Percentiles rank a stretch among this genome's conserved stretches.
Conservation (phyloP, 805 yeast genomes). For the Kodamaea leandrae region DNA sequence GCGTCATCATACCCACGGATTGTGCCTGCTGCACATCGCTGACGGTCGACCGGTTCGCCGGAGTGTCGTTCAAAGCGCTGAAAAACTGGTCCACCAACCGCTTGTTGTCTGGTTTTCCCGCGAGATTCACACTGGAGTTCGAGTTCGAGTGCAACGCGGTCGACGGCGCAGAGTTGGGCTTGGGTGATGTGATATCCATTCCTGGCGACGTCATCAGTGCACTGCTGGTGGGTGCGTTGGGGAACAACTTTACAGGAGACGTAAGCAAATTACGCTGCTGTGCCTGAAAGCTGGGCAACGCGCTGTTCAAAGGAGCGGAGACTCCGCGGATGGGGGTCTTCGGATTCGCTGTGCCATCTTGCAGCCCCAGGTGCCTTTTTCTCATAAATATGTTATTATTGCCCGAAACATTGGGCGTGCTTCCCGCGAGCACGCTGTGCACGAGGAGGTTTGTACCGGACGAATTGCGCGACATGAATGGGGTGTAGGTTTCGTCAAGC, state of each 20-base stretch:
- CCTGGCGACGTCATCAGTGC: neutral
- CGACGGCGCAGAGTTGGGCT: conserved; percentile 1
- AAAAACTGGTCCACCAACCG: conserved; percentile 43
- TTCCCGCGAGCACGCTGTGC: neutral
- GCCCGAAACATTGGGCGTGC: conserved; percentile 3
- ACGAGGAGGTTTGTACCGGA: conserved; percentile 2
- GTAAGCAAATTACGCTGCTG: conserved; percentile 9
- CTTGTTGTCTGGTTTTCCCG: conserved; percentile 22
- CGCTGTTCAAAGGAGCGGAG: neutral
- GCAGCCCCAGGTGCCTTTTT: conserved; percentile 5
- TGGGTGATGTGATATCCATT: neutral
- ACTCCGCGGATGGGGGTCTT: conserved; percentile 8
- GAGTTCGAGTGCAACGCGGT: conserved; percentile 5
- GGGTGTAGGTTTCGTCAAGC: neutral
- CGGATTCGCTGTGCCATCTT: conserved; percentile 4
- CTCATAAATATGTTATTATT: conserved; percentile 12
- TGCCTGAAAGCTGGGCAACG: conserved; percentile 8
- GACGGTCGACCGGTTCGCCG: neutral
- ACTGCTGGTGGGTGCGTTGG: neutral
- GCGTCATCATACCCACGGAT: conserved; percentile 1
- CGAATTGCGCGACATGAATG: neutral
- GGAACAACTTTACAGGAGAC: conserved; percentile 10
- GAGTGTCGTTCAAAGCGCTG: conserved; percentile 21
- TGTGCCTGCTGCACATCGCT: neutral
- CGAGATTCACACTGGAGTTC: conserved; percentile 4